Evolutionary conservation across 108 stramenopile species (phyloP).

Genomic region (Stephanodiscus minutulus): DNA sequence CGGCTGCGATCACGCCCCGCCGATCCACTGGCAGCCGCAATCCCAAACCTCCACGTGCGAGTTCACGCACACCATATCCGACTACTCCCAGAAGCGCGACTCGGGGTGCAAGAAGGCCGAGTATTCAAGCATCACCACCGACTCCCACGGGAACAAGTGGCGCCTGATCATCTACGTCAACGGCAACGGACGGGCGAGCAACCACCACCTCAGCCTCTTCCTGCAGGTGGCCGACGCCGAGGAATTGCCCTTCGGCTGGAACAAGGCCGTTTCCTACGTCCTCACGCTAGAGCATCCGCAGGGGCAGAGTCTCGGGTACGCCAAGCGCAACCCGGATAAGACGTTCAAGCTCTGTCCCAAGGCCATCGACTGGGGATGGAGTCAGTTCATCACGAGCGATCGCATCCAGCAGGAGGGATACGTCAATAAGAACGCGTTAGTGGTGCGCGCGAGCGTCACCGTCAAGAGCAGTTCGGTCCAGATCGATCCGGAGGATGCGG

Average conservation of each 20-base stretch:
- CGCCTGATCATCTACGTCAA: slow-evolving; percentile 90
- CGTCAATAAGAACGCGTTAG: slow-evolving; percentile 66
- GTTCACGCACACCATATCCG: slow-evolving; percentile 82
- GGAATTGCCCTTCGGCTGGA: slow-evolving; percentile 90
- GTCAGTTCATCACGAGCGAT: slow-evolving; percentile 88
- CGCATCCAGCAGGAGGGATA: slow-evolving; percentile 87
- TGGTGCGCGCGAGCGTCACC: slow-evolving; percentile 79
- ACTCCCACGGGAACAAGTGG: slow-evolving; percentile 88
- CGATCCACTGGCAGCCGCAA: slow-evolving; percentile 74
- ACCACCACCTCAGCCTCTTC: slow-evolving; percentile 88
- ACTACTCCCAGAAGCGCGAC: slow-evolving; percentile 85
- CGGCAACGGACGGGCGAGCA: slow-evolving; percentile 85
- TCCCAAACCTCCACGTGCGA: slow-evolving; percentile 79
- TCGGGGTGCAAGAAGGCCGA: slow-evolving; percentile 92
- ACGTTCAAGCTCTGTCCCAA: slow-evolving; percentile 93
- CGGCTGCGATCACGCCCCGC: not conserved
- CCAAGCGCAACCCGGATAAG: slow-evolving; percentile 91
- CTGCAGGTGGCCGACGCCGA: slow-evolving; percentile 91
- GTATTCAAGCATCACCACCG: slow-evolving; percentile 76
- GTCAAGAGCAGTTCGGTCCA: slow-evolving; percentile 77
- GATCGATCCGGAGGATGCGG: slow-evolving; percentile 86
- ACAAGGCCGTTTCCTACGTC: slow-evolving; percentile 86
- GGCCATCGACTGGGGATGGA: slow-evolving; percentile 94
- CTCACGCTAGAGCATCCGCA: slow-evolving; percentile 85
- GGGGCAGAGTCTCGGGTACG: slow-evolving; percentile 68